A percentile compares a stretch with the other conserved stretches of the same genome.
phyloP scores from a whole-genome alignment of 140 eudicot species.

The Anethum foeniculum region DNA sequence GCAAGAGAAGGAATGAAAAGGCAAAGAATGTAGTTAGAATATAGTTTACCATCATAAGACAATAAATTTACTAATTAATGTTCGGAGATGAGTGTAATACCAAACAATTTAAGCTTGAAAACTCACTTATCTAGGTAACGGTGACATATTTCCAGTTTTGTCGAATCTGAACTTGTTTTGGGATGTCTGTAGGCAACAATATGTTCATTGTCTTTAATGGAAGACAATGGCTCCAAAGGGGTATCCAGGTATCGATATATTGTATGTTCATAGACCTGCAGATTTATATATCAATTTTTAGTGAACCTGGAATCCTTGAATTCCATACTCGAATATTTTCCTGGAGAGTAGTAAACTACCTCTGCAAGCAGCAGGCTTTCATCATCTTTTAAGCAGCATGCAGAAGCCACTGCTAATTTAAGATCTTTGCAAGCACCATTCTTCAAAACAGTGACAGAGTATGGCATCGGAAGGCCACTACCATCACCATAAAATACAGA shows the following conservation, averaged over 20 bases:
- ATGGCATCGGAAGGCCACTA: conserved; percentile 85
- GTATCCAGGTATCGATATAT: conserved; percentile 63
- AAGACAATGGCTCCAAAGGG: conserved; percentile 52
- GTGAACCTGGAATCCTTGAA: conserved; percentile 5
- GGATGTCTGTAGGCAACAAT: conserved; percentile 86
- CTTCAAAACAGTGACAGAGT: conserved; percentile 68
- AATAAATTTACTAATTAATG: not conserved
- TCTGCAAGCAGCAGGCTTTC: conserved; percentile 87
- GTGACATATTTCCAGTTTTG: conserved; percentile 71
- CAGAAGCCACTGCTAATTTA: conserved; percentile 49
- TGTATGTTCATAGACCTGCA: conserved; percentile 69
- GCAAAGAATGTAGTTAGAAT: not conserved
- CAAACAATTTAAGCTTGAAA: not conserved
- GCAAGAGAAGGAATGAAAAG: not conserved
- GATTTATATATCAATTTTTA: conserved; percentile 14
- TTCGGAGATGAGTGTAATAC: not conserved
- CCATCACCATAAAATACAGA: conserved; percentile 85
- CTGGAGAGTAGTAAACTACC: conserved; percentile 28
- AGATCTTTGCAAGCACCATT: conserved; percentile 81
- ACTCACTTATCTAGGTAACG: conserved; percentile 69
- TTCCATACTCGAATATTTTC: not conserved
- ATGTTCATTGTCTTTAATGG: conserved; percentile 82
- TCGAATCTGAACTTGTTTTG: conserved; percentile 42
- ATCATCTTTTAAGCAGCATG: conserved; percentile 61
- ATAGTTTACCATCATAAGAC: not conserved